Base-by-base conservation (phyloP, 2,329 filamentous ascomycete genomes). In the Zymoseptoria pseudotritici region DNA sequence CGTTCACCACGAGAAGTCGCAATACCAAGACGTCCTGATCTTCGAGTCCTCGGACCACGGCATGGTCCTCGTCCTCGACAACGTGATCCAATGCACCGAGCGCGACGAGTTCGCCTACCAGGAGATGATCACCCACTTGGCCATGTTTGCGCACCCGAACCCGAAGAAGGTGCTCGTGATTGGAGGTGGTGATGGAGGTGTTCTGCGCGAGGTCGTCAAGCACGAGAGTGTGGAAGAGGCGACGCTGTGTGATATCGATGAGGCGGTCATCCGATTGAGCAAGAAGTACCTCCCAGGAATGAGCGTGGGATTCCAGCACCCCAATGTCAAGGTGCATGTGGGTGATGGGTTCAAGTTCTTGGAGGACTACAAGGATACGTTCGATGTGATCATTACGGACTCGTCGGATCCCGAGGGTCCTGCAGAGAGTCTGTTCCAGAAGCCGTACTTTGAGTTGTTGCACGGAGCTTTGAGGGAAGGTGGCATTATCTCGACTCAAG, bases 311-410 rank as follows among this genome's bases (percentile, higher is more conserved):
- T 96, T 95, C 82, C 83, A 74, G 64, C 91, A 97, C 84, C 90
- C 92, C 75, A 96, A 95, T 78, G 87, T 91, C 76, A 92, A 88
- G 80, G 88, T 90, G 68, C 91, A 96, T 80, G 83, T 99, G 66
- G 94, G 92, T 71, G 94, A 99, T 73, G 94, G 94, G 74, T 99
- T 99, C 86, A 94, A 97, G 83, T 99, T 97, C 84, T 85, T 99
- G 67, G 86, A 89, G 76, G 89, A 96, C 77, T 92, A 91, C 83
- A 93, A 96, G 86, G 92, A 96, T 82, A 84, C 88, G 74, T 99
- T 99, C 75, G 94, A 99, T 75, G 92, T 99, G 73, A 99, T 99
- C 82, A 97, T 99, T 82, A 99, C 94, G 72, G 94, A 99, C 81
- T 96, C 91, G 68, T 96, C 91, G 64, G 94, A 99, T 77, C 94